Evolutionary conservation across 257 asterid genomes (phyloP).

Genomic region (Petrea volubilis): DNA sequence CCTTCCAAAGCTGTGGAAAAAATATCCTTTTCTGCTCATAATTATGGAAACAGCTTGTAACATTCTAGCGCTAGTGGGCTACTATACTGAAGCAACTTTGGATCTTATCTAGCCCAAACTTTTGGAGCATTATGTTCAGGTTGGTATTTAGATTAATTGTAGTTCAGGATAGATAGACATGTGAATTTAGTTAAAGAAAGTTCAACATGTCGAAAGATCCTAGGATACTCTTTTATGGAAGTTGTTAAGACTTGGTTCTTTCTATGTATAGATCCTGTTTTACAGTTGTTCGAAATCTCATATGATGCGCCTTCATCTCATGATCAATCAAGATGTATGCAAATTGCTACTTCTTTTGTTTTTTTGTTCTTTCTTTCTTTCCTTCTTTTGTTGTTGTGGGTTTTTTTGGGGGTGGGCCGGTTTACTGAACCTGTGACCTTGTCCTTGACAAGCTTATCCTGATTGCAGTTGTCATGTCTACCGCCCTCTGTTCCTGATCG

Average conservation of each 20-base stretch:
- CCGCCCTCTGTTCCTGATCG: constrained; percentile 72
- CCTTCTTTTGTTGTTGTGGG: too few species aligned
- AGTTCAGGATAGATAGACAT: background rate
- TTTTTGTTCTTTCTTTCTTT: background rate
- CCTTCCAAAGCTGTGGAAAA: background rate
- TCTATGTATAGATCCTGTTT: background rate
- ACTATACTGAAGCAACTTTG: background rate
- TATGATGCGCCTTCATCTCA: background rate
- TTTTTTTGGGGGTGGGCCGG: background rate
- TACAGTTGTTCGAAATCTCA: background rate
- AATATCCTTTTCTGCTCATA: background rate
- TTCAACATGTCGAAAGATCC: background rate
- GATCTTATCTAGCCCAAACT: background rate
- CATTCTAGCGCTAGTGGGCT: background rate
- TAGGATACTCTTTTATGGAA: constrained; percentile 5
- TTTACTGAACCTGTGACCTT: background rate
- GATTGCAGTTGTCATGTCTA: constrained; percentile 69
- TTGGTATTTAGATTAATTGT: background rate
- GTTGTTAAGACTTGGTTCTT: background rate
- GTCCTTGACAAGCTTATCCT: constrained; percentile 26
- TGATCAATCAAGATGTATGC: constrained; percentile 12
- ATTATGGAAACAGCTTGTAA: background rate
- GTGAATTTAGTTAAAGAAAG: background rate
- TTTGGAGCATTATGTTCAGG: background rate
- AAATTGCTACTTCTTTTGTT: background rate